Conservation (phyloP, 2,329 filamentous ascomycete species). For the Penicillium paneum region DNA sequence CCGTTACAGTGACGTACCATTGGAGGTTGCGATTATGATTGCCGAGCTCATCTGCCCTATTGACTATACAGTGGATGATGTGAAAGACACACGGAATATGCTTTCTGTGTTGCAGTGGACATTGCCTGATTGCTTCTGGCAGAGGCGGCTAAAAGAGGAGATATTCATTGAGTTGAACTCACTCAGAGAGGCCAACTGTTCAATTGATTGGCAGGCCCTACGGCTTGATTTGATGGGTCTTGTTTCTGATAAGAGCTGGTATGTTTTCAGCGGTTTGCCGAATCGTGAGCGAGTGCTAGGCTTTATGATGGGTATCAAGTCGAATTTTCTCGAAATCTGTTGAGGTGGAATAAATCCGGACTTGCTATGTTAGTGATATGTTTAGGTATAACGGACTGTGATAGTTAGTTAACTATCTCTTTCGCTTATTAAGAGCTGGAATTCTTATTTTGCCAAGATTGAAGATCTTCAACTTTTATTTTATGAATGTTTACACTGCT, state of each 20-base stretch:
- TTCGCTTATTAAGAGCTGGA: too few species aligned
- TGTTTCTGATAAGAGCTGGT: neutral
- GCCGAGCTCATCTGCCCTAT: neutral
- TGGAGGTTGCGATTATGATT: neutral
- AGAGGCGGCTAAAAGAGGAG: neutral
- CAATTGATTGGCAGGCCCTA: neutral
- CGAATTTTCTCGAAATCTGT: neutral
- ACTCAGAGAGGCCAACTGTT: neutral
- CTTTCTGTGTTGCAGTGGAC: neutral
- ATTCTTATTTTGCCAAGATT: too few species aligned
- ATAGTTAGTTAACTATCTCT: too few species aligned
- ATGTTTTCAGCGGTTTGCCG: neutral
- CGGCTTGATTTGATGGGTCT: neutral
- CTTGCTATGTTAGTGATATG: neutral
- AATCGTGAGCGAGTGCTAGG: neutral
- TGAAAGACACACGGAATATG: neutral
- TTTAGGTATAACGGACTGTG: neutral
- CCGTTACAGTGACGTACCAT: neutral
- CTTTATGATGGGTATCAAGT: neutral
- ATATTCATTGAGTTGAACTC: neutral
- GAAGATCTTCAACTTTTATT: too few species aligned
- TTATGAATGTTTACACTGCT: neutral
- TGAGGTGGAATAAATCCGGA: neutral
- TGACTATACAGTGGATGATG: neutral
- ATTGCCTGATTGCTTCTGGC: neutral